Conservation (phyloP, 1,284 basidiomycete species). For the Veloboletus limbatus region DNA sequence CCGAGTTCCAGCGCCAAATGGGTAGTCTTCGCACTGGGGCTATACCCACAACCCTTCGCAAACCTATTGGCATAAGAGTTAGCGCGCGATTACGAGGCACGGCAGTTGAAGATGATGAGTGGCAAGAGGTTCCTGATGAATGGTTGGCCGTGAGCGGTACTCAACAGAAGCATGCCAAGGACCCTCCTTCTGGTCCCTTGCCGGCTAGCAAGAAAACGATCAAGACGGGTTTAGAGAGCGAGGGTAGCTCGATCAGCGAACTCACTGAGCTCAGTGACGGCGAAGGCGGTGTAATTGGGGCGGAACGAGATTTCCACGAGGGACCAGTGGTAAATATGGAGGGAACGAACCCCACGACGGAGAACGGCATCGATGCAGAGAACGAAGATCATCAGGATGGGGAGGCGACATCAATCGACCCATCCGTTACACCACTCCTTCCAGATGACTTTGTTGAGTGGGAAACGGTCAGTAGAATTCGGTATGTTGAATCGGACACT, state of each 20-base stretch:
- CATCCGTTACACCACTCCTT: conserved; percentile 13
- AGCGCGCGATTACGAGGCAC: conserved; percentile 65
- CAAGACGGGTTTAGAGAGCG: conserved; percentile 57
- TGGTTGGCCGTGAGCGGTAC: conserved; percentile 50
- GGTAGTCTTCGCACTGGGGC: conserved; percentile 23
- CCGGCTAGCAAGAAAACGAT: conserved; percentile 11
- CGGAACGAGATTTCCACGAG: conserved; percentile 12
- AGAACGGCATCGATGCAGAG: neutral
- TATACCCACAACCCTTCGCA: conserved; percentile 23
- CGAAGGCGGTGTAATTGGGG: conserved; percentile 13
- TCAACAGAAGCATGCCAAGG: conserved; percentile 14
- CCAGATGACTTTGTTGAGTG: conserved; percentile 71
- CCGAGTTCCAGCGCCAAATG: conserved; percentile 53
- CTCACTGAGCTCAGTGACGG: conserved; percentile 67
- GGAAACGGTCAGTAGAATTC: conserved; percentile 66
- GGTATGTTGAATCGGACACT: neutral
- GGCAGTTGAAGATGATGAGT: conserved; percentile 54
- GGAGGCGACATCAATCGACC: neutral
- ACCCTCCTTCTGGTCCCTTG: conserved; percentile 10
- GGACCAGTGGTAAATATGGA: conserved; percentile 5
- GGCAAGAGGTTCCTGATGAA: conserved; percentile 76
- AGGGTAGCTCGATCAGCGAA: conserved; percentile 58
- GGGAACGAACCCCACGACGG: neutral
- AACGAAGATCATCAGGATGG: conserved; percentile 5
- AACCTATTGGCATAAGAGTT: conserved; percentile 54